Evolutionary conservation across 2,329 filamentous ascomycete genomes (phyloP).

Genomic region (Cordyceps militaris): DNA sequence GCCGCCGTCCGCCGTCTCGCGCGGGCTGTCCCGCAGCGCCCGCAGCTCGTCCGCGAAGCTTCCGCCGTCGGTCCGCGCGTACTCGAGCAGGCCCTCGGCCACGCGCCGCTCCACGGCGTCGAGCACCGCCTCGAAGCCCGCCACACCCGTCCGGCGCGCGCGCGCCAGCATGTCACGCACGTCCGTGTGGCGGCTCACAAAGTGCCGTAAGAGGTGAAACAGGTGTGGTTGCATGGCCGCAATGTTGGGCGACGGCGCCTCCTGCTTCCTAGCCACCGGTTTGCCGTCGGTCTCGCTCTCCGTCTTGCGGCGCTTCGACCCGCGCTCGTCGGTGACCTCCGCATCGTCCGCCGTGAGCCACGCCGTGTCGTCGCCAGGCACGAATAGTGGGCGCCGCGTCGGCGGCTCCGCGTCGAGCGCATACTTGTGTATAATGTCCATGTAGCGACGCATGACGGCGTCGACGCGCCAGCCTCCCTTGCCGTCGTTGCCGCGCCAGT

Average conservation of each 20-base stretch:
- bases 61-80: slow-evolving; percentile 44
- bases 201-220: slow-evolving; percentile 80
- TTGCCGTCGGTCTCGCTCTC: slow-evolving; percentile 17
- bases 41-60: slow-evolving; percentile 37
- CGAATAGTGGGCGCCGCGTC: slow-evolving; percentile 61
- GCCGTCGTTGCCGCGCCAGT: slow-evolving; percentile 75
- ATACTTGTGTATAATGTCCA: slow-evolving; percentile 81
- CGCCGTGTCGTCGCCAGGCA: slow-evolving; percentile 49
- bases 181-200: slow-evolving; percentile 73
- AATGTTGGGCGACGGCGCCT: slow-evolving; percentile 53
- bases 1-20: slow-evolving; percentile 21
- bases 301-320: slow-evolving; percentile 45
- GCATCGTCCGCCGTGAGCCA: slow-evolving; percentile 36
- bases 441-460: slow-evolving; percentile 76
- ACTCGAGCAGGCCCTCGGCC: slow-evolving; percentile 64
- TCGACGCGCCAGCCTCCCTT: slow-evolving; percentile 84
- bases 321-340: slow-evolving; percentile 37
- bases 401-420: slow-evolving; percentile 63
- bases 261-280: slow-evolving; percentile 21
- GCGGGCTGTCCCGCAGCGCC: slow-evolving; percentile 20
- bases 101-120: slow-evolving; percentile 68
- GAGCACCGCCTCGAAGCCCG: slow-evolving; percentile 70
- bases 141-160: slow-evolving; percentile 62
- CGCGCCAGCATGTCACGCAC: slow-evolving; percentile 78
- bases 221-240: slow-evolving; percentile 82